A percentile compares a stretch with the other conserved stretches of the same genome.
Conservation (phyloP, 441 rosid genomes). For the Hura crepitans region DNA sequence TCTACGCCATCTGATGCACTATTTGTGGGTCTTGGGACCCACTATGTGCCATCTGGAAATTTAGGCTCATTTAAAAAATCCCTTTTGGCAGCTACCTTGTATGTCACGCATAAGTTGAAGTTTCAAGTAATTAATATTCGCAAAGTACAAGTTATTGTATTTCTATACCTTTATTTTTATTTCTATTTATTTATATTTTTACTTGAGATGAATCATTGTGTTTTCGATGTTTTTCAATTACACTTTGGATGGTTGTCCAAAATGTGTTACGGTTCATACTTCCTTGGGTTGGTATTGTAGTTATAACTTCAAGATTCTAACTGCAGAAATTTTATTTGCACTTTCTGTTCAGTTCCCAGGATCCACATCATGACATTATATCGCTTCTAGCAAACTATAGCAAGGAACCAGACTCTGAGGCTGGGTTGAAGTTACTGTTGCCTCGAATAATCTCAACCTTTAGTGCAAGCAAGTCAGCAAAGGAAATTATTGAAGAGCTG, state of each 20-base stretch:
- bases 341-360: conserved; percentile 52
- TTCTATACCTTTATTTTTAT: background rate
- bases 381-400: conserved; percentile 55
- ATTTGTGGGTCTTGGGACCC: conserved; percentile 78
- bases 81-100: conserved; percentile 60
- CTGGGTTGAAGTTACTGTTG: conserved; percentile 58
- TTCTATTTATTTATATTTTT: background rate
- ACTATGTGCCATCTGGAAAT: conserved; percentile 72
- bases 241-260: background rate
- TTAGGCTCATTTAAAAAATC: conserved; percentile 61
- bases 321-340: background rate
- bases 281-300: background rate
- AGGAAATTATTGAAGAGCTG: conserved; percentile 67
- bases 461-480: conserved; percentile 51
- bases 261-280: background rate
- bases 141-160: background rate
- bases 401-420: conserved; percentile 58
- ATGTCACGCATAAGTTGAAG: conserved; percentile 22
- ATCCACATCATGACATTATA: conserved; percentile 57
- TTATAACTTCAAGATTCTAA: background rate
- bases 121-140: conserved; percentile 9
- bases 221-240: background rate
- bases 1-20: conserved; percentile 84
- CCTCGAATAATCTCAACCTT: conserved; percentile 73
- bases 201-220: background rate